Percentiles rank a stretch among this genome's conserved stretches.
Conservation (phyloP, 805 yeast genomes). For the Barnettozyma wickerhamii region DNA sequence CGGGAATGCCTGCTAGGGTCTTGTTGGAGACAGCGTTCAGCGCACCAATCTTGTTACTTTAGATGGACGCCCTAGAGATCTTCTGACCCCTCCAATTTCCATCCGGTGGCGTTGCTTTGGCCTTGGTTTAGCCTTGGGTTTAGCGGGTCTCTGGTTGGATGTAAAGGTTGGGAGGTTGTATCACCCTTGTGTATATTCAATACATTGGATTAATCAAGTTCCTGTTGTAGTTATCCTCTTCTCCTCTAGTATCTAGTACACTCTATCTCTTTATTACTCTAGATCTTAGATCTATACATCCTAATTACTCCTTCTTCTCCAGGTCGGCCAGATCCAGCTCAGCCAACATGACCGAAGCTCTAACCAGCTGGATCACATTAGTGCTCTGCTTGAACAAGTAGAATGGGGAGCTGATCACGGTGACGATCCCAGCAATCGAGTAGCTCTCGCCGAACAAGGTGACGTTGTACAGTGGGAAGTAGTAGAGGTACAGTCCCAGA, state of each 20-base stretch:
- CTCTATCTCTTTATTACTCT: no score
- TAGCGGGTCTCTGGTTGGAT: no score
- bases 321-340: slow-evolving; percentile 51
- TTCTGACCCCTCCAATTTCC: slow-evolving; percentile 24
- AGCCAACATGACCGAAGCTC: slow-evolving; percentile 82
- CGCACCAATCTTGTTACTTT: slow-evolving; percentile 28
- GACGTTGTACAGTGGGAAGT: slow-evolving; percentile 40
- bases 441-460: slow-evolving; percentile 31
- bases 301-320: slow-evolving; percentile 18
- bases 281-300: no score
- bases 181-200: background rate
- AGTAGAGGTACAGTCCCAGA: slow-evolving; percentile 78
- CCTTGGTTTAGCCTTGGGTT: no score
- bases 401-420: slow-evolving; percentile 67
- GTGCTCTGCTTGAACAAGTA: slow-evolving; percentile 90
- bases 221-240: no score
- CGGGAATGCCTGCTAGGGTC: slow-evolving; percentile 22
- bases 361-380: slow-evolving; percentile 80
- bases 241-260: no score
- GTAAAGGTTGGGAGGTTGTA: slow-evolving; percentile 2
- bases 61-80: slow-evolving; percentile 24
- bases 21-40: slow-evolving; percentile 28
- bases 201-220: no score
- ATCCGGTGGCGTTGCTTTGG: background rate
- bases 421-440: slow-evolving; percentile 58